A percentile compares a stretch with the other conserved stretches of the same genome.
Conservation (phyloP, 371 early-diverging fungal genomes). For the Mucor irregularis region DNA sequence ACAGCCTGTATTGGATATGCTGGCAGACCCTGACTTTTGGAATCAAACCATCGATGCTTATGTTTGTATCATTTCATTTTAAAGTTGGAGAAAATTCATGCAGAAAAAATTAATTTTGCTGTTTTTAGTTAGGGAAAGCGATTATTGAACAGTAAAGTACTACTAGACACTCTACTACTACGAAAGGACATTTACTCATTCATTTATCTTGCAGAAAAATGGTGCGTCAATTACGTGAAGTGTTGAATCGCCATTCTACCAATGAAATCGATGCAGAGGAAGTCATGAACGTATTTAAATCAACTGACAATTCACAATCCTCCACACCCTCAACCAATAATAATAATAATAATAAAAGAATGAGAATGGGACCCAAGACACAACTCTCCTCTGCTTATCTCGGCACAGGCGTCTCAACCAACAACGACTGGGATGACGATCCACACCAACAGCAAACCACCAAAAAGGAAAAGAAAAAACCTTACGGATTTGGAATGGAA, state of each 20-base stretch:
- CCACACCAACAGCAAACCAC: background rate
- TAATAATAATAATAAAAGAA: background rate
- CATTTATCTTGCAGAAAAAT: slow-evolving; percentile 44
- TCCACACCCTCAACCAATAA: background rate
- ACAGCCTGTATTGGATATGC: slow-evolving; percentile 66
- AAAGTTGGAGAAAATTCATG: background rate
- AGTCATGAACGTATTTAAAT: slow-evolving; percentile 12
- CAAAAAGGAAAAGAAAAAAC: slow-evolving; percentile 1
- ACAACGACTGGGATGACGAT: slow-evolving; percentile 13
- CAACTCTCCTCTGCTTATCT: slow-evolving; percentile 28
- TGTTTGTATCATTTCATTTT: slow-evolving; percentile 37
- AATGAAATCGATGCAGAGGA: slow-evolving; percentile 37
- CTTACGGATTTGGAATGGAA: slow-evolving; percentile 27
- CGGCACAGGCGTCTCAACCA: slow-evolving; percentile 23
- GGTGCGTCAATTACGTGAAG: slow-evolving; percentile 73
- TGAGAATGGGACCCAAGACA: slow-evolving; percentile 15
- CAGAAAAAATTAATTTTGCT: background rate
- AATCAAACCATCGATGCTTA: slow-evolving; percentile 73
- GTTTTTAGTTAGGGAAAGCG: slow-evolving; percentile 54
- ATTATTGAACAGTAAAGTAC: slow-evolving; percentile 54
- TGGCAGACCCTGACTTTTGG: slow-evolving; percentile 86
- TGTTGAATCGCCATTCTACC: slow-evolving; percentile 63
- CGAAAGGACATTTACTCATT: slow-evolving; percentile 18
- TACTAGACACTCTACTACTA: slow-evolving; percentile 7
- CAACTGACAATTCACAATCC: background rate